Evolutionary conservation across 192 early-diverging fungal genomes (phyloP), one percentile per base, ranked within the genome.

Genomic region (Entomortierella chlamydospora): DNA sequence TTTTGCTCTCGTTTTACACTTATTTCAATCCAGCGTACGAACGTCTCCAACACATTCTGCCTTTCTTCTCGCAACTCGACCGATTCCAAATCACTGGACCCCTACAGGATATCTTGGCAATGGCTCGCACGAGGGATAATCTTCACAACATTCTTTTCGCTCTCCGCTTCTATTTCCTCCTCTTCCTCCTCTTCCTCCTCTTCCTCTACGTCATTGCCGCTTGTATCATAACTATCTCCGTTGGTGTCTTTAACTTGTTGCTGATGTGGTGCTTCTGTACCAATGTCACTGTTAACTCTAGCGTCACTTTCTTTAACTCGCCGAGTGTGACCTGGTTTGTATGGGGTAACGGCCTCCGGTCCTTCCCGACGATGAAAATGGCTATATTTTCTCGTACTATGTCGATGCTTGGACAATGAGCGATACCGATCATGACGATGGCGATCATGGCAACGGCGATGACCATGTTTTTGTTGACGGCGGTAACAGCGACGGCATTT

Each of bases 21-120:
- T 13, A 66, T 33, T 20, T 70, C 76, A 20, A 79, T 79, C 76
- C 76, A 79, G 18, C 63, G 68, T 4, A 79, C 76, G 66, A 79
- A 79, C 2, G 76, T 79, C 42, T 61, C 49, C 23, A 79, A 17
- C 7, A 78, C 68, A 70, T 70, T 55, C 13, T 66, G 47, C 15
- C 76, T 51, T 42, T 79, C 68, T 39, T 61, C 62, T 64, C 63
- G 28, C 11, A 79, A 28, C 22, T 64, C 43, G 0, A 26, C 45
- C 51, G 76, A 79, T 4, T 70, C 50, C 26, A 50, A 55, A 50
- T 79, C 68, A 13, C 37, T 56, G 4, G 68, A 79, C 15, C 70
- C 68, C 52, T 79, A 79, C 20, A 79, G 43, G 45, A 79, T 79
- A 56, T 70, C 76, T 11, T 70, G 76, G 28, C 76, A 79, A 33